Percentiles rank a stretch among this genome's conserved stretches.
Conservation (phyloP, 2,329 filamentous ascomycete species). For the Nemania diffusa region DNA sequence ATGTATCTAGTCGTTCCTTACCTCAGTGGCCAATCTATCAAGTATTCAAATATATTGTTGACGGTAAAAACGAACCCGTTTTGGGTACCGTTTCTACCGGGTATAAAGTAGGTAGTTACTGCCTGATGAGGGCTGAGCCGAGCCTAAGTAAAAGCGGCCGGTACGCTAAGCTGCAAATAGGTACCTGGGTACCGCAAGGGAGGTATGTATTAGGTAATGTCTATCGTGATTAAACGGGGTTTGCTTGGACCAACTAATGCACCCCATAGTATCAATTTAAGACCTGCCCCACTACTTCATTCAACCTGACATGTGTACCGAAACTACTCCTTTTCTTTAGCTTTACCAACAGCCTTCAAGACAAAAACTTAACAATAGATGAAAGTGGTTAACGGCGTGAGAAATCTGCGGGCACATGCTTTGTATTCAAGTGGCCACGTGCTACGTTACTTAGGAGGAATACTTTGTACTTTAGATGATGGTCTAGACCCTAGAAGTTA, state of each 20-base stretch:
- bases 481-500: neutral
- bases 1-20: too few species aligned
- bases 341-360: constrained; percentile 23
- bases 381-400: neutral
- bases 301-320: constrained; percentile 28
- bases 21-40: too few species aligned
- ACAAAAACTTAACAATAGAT: neutral
- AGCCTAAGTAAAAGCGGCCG: too few species aligned
- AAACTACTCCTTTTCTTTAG: constrained; percentile 32
- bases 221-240: constrained; percentile 7
- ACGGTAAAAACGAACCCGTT: too few species aligned
- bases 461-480: neutral
- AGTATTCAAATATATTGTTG: too few species aligned
- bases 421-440: neutral
- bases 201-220: neutral
- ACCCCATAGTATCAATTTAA: constrained; percentile 33
- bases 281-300: constrained; percentile 14
- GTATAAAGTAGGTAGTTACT: too few species aligned
- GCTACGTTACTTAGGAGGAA: neutral
- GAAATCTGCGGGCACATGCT: neutral
- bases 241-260: constrained; percentile 28
- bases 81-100: too few species aligned
- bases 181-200: neutral
- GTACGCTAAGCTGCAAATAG: too few species aligned
- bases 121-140: too few species aligned